Evolutionary conservation across 2,329 filamentous ascomycete species (phyloP).

Genomic region (Drechslera avenae): DNA sequence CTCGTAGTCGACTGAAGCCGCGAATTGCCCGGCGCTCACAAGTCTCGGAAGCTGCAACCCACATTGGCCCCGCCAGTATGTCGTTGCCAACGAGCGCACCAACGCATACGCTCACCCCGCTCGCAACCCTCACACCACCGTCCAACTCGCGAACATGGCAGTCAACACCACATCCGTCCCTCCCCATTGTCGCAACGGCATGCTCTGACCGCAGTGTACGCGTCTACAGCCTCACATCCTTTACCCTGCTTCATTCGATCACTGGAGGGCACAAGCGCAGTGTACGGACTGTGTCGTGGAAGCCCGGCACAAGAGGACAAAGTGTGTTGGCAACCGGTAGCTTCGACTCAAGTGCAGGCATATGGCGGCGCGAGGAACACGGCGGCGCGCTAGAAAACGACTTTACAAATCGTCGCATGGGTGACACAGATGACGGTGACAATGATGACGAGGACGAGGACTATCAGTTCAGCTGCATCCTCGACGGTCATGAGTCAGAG

Average conservation of each 20-base stretch:
- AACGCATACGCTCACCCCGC: constrained; percentile 43
- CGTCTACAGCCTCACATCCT: constrained; percentile 83
- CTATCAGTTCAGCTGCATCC: constrained; percentile 88
- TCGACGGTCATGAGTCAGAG: constrained; percentile 95
- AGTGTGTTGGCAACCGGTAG: constrained; percentile 88
- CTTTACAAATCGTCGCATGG: constrained; percentile 25
- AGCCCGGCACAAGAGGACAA: constrained; percentile 65
- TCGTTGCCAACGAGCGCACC: constrained; percentile 18
- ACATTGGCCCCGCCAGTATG: constrained; percentile 22
- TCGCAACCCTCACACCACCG: constrained; percentile 60
- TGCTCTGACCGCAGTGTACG: constrained; percentile 85
- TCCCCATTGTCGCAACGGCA: constrained; percentile 86
- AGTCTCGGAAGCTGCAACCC: neutral
- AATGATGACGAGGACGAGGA: constrained; percentile 72
- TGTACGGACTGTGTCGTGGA: constrained; percentile 87
- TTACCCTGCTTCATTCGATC: constrained; percentile 77
- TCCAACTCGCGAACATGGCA: constrained; percentile 76
- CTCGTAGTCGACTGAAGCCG: neutral
- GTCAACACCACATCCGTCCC: constrained; percentile 80
- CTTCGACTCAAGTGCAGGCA: constrained; percentile 89
- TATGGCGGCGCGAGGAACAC: constrained; percentile 70
- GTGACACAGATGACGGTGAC: constrained; percentile 45
- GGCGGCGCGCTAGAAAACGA: constrained; percentile 52
- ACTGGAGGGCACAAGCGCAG: constrained; percentile 89
- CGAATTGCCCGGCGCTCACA: neutral